Base-by-base conservation (phyloP, 1,284 basidiomycete genomes). In the Waitea zeae region DNA sequence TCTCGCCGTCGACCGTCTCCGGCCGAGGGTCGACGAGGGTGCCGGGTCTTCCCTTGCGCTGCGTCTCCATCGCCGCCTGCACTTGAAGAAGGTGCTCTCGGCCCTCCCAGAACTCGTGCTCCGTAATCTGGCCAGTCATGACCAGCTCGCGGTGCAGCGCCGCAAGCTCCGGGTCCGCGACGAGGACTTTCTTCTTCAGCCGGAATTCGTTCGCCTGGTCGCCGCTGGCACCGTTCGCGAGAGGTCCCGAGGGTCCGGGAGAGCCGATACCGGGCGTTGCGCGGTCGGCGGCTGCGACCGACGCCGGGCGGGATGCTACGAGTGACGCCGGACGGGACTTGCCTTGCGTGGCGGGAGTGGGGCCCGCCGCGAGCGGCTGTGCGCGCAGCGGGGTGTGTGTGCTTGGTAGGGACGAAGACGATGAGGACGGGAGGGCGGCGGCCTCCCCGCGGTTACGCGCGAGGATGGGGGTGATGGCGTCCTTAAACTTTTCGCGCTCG, bases 81-180 rank as follows among this genome's bases (percentile, higher is more conserved):
- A 79, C 69, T 41, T 72, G 54, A 35, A 89, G 58, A 24, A 86
- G 61, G 42, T 82, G 70, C 74, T 92, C 83, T 51, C 90, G 67
- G 17, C 88, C 87, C 41, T 89, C 86, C 90, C 90, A 96, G 49
- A 96, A 96, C 47, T 96, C 90, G 0, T 73, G 67, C 54, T 96
- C 90, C 2, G 79, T 79, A 19, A 95, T 83, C 44, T 88, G 80
- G 17, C 76, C 77, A 6, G 64, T 66, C 49, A 88, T 70, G 24
- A 95, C 90, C 38, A 96, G 68, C 38, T 90, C 84, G 24, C 73
- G 70, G 51, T 95, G 88, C 33, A 96, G 59, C 12, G 67, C 53
- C 18, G 76, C 74, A 35, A 95, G 62, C 36, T 83, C 79, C 1
- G 81, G 66, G 42, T 79, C 74, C 47, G 70, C 69, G 43, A 83